Base-by-base conservation (phyloP, 1,284 basidiomycete species). In the Peniophora sp. region DNA sequence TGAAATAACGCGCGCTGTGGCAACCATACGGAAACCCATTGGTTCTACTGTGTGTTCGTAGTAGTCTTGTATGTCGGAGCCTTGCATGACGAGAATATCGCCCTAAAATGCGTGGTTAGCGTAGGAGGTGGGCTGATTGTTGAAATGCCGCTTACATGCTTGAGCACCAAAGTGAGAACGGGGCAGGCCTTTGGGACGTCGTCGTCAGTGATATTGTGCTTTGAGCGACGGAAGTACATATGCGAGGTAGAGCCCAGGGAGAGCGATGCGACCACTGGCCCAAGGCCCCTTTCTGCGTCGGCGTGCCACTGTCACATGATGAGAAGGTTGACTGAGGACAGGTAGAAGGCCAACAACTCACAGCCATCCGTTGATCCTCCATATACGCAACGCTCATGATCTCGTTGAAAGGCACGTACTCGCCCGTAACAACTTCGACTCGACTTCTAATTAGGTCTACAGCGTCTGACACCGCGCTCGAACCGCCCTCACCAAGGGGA, bases 331-430 rank as follows among this genome's bases (percentile, higher is more conserved):
- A 14, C 12, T 1, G 3, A 42, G 17, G 37, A 11, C 11, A 3
- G n/a, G 11, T 17, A 12, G 24, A 3, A 27, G 15, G 20, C 24
- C 23, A 49, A n/a, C 47, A 15, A 69, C 82, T 61, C 60, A 88
- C 87, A 49, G 84, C 77, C 88, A 90, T 90, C 61, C 75, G 84
- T 63, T 90, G 88, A 52, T 77, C 74, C 60, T 87, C 83, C 83
- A 90, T 87, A 58, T 90, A 90, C 1, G 83, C 87, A 35, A 83
- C 85, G 52, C 81, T 88, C 27, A 90, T 71, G 32, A 90, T 74
- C 61, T 90, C 88, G 57, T 90, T 90, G 68, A 90, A 89, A 0
- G 39, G 41, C 18, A 39, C 24, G 5, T 64, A 54, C 47, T 49
- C 50, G 17, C 72, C 62, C 2, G 55, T 54, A 15, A 78, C 68